phyloP scores from a whole-genome alignment of 805 yeast genomes.

The Yamadazyma sp. region DNA sequence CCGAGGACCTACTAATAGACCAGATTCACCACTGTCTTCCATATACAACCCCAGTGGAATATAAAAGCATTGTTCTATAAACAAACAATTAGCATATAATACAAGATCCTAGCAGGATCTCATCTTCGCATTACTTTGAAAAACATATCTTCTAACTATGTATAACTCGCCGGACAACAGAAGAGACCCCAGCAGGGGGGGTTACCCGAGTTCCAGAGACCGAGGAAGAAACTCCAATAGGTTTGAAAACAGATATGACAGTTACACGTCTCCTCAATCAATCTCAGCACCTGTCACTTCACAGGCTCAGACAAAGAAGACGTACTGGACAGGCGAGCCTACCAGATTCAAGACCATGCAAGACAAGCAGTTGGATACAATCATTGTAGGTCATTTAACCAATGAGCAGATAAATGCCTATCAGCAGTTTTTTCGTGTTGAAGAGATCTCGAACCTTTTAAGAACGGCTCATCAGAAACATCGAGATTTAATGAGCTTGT shows the following conservation, averaged over 20 bases:
- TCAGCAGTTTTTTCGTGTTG: conserved; percentile 68
- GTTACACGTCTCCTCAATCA: no score
- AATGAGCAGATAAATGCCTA: conserved; percentile 79
- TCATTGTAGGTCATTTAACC: conserved; percentile 45
- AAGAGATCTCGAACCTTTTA: conserved; percentile 70
- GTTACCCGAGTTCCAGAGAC: background rate
- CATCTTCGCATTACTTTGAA: conserved; percentile 10
- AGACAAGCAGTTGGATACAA: conserved; percentile 26
- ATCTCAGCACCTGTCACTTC: no score
- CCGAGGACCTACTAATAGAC: no score
- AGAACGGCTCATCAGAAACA: conserved; percentile 28
- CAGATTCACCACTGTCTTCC: no score
- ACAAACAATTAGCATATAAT: no score
- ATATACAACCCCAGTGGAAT: no score
- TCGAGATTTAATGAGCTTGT: conserved; percentile 44
- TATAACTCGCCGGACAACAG: conserved; percentile 3
- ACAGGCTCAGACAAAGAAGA: conserved; percentile 13
- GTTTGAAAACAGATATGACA: conserved; percentile 6
- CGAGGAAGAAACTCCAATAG: no score
- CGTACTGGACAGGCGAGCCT: conserved; percentile 37
- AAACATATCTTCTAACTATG: no score
- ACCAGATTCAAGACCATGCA: conserved; percentile 25
- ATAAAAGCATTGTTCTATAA: no score
- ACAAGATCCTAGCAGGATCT: no score
- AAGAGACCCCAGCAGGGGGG: conserved; percentile 4